phyloP scores from a whole-genome alignment of 768 basidiomycete genomes.

The Pisolithus tinctorius region DNA sequence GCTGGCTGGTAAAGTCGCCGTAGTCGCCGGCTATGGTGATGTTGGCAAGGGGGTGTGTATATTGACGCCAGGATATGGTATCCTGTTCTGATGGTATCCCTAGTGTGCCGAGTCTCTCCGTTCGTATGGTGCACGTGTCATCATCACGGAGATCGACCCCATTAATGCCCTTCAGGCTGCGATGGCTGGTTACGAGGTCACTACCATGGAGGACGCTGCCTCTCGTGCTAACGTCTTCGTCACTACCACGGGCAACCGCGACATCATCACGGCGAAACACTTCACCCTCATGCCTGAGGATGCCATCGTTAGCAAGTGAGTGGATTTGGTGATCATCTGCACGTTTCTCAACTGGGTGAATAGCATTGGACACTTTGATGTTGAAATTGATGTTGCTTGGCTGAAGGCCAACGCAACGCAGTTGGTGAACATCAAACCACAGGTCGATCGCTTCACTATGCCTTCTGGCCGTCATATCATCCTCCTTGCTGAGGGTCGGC shows the following conservation, averaged over 20 bases:
- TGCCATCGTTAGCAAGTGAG: slow-evolving; percentile 96
- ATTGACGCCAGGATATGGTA: too few relatives aligned
- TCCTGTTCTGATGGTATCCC: background rate
- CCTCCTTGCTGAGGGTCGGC: slow-evolving; percentile 96
- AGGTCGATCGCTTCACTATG: slow-evolving; percentile 98
- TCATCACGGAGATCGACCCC: slow-evolving; percentile 98
- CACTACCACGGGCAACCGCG: slow-evolving; percentile 97
- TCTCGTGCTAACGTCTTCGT: slow-evolving; percentile 87
- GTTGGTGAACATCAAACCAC: slow-evolving; percentile 91
- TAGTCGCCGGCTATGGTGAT: slow-evolving; percentile 98
- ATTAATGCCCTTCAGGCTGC: slow-evolving; percentile 99
- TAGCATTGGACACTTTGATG: slow-evolving; percentile 82
- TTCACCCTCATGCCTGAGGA: slow-evolving; percentile 95
- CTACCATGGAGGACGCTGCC: slow-evolving; percentile 97
- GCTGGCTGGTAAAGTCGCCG: slow-evolving; percentile 98
- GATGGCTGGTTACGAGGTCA: slow-evolving; percentile 99
- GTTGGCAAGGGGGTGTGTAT: slow-evolving; percentile 94
- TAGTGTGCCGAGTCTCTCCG: slow-evolving; percentile 96
- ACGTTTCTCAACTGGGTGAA: slow-evolving; percentile 4
- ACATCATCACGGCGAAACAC: slow-evolving; percentile 91
- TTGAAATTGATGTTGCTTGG: slow-evolving; percentile 97
- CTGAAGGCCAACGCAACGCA: slow-evolving; percentile 87
- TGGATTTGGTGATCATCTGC: slow-evolving; percentile 9
- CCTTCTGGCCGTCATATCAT: slow-evolving; percentile 88
- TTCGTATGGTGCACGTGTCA: slow-evolving; percentile 94